Base-by-base conservation (phyloP, 1,139 yeast genomes). In the Lizanozyma gosingica region DNA sequence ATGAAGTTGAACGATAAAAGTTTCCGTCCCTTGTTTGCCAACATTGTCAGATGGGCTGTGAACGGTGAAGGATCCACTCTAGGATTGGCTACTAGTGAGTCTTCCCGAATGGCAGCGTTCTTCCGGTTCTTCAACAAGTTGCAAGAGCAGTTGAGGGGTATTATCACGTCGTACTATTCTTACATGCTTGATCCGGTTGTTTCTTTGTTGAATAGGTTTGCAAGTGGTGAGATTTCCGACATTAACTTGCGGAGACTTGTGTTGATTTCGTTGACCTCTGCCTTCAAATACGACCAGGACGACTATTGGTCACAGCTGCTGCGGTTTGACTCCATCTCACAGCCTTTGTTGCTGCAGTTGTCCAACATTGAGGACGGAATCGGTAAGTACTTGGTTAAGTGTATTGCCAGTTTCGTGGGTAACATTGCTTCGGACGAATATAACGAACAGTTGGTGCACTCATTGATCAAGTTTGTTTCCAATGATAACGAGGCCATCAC, bases 221-320 rank as follows among this genome's bases (percentile, higher is more conserved):
- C 67, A 8, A 49, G 52, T 2, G 71, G 67, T 11, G 65, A 66
- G 6, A 48, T 73, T n/a, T 54, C 49, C 14, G 78, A 79, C 41
- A 56, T 73, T 37, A 78, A 82, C 47, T 69, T 83, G 49, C 78
- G 88, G 59, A 79, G 95, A 62, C 62, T 84, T 38, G 60, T 87
- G 17, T 66, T 87, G 45, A 80, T 76, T 47, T 80, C 95, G 0
- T 65, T 90, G 46, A 76, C 81, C 1, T 72, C 86, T 1, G 81
- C 95, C 2, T 87, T 90, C 67, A 86, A 81, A 53, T 83, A 80
- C 55, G 97, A 90, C 55, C 85, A 83, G 55, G 95, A 84, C 52
- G 97, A 92, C 55, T 92, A 85, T 65, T 92, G 98, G 97, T 83
- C 85, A 43, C 80, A 88, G 40, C 83, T 83, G 44, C 78, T 86